Conservation (phyloP, 1,139 yeast genomes). For the Pichia sp. region DNA sequence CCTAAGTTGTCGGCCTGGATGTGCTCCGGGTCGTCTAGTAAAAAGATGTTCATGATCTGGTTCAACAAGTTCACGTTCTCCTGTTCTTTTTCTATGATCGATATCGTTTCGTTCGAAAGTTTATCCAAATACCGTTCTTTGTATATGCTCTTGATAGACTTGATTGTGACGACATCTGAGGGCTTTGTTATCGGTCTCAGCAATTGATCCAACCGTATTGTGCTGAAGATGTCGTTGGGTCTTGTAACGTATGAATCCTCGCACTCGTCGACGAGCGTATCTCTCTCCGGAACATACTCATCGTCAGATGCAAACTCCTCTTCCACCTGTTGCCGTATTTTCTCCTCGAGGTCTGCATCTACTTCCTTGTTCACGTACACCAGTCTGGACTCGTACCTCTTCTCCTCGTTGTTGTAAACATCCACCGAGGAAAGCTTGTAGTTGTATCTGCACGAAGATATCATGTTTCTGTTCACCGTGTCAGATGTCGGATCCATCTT, state of each 20-base stretch:
- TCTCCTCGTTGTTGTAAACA: constrained; percentile 21
- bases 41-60: constrained; percentile 66
- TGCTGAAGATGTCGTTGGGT: constrained; percentile 21
- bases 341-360: constrained; percentile 20
- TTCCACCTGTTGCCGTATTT: constrained; percentile 27
- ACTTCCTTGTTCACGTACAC: constrained; percentile 20
- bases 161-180: constrained; percentile 69
- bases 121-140: constrained; percentile 45
- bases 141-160: constrained; percentile 65
- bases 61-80: constrained; percentile 65
- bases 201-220: constrained; percentile 47
- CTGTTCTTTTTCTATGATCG: constrained; percentile 77
- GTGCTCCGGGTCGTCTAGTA: constrained; percentile 81
- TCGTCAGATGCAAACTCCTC: constrained; percentile 28
- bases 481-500: constrained; percentile 45
- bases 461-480: constrained; percentile 34
- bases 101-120: constrained; percentile 68
- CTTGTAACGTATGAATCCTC: constrained; percentile 27
- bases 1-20: constrained; percentile 60
- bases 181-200: constrained; percentile 79
- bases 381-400: constrained; percentile 8
- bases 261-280: constrained; percentile 34
- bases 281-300: constrained; percentile 25
- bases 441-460: constrained; percentile 25
- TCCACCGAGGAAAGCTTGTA: constrained; percentile 30